Percentiles rank a stretch among this genome's conserved stretches.
These are phyloP conservation scores for Trifolium repens DNA, from an alignment of 306 rosid species.

Conservation along the genomic window DNA sequence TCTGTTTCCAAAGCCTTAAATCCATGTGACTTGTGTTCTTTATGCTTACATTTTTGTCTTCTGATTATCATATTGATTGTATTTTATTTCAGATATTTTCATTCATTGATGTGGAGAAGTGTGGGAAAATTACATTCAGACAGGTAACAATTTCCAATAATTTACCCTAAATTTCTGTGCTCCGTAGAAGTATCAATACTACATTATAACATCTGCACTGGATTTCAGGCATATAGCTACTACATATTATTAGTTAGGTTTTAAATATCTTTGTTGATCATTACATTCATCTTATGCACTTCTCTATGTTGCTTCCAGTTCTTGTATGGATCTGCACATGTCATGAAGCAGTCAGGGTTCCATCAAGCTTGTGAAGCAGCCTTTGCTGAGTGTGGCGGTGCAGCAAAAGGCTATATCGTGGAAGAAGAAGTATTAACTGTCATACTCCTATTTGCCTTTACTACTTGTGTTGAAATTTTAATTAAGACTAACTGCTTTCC, in stretches of 20 bases:
- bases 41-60: constrained; percentile 20
- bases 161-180: constrained; percentile 15
- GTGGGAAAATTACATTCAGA: constrained; percentile 72
- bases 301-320: constrained; percentile 61
- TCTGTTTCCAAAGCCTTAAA: constrained; percentile 28
- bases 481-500: constrained; percentile 42
- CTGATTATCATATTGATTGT: constrained; percentile 12
- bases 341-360: constrained; percentile 70
- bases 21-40: not conserved
- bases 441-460: constrained; percentile 10
- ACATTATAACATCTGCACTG: not conserved
- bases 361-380: constrained; percentile 73
- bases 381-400: constrained; percentile 59
- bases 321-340: constrained; percentile 69
- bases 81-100: constrained; percentile 68
- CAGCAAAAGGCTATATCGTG: constrained; percentile 49
- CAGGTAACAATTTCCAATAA: constrained; percentile 57
- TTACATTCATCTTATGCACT: not conserved
- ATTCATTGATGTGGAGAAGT: constrained; percentile 71
- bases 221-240: constrained; percentile 20
- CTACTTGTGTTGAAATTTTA: constrained; percentile 22
- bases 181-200: not conserved
- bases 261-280: constrained; percentile 4
- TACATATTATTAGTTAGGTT: constrained; percentile 5
- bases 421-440: constrained; percentile 61